Conservation (phyloP, 2,329 filamentous ascomycete genomes). For the Calonectria pteridis region DNA sequence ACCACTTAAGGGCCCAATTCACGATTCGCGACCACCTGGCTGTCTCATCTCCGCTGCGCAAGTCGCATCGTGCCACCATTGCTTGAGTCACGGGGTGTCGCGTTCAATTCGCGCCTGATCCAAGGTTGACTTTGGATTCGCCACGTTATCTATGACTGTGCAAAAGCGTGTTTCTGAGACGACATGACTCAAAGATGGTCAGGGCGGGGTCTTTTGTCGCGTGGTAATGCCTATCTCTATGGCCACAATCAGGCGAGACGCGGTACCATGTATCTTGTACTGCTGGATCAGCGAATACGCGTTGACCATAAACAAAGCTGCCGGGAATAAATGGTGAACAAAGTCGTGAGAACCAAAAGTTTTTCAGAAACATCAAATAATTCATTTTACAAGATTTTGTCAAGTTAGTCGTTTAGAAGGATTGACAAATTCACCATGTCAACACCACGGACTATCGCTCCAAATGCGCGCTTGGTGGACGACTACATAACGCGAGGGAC, state of each 20-base stretch:
- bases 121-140: conserved; percentile 18
- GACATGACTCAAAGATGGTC: conserved; percentile 14
- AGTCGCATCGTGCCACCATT: conserved; percentile 29
- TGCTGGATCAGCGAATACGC: not conserved
- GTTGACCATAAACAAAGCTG: conserved; percentile 14
- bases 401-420: not conserved
- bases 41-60: conserved; percentile 9
- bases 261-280: not conserved
- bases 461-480: conserved; percentile 31
- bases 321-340: not conserved
- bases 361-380: not conserved
- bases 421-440: conserved; percentile 16
- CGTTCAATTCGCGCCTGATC: conserved; percentile 29
- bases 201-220: not conserved
- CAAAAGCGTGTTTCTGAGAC: conserved; percentile 28
- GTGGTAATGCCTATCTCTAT: not conserved
- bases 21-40: not conserved
- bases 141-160: conserved; percentile 5
- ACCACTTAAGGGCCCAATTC: not conserved
- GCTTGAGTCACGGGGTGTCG: conserved; percentile 38
- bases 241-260: conserved; percentile 26
- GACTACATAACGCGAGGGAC: conserved; percentile 39
- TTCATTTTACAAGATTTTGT: not conserved
- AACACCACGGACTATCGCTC: conserved; percentile 1
- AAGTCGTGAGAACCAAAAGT: not conserved